Conservation (phyloP, 129 eudicot genomes). For the Cynara cardunculus region DNA sequence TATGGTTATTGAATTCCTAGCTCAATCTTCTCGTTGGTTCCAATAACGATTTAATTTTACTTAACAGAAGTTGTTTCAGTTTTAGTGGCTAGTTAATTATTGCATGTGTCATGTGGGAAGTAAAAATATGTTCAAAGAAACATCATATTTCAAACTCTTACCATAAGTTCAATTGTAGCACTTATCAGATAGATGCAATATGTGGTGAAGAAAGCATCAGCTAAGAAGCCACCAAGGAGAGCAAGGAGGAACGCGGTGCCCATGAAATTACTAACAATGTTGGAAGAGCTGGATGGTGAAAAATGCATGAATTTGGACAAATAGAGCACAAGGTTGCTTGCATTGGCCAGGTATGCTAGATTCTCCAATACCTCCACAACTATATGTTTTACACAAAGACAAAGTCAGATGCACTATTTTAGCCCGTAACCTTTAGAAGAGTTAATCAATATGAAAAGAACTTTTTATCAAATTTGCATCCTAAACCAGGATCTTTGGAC, state of each 20-base stretch:
- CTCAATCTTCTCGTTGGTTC: neutral
- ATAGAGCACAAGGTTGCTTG: slow-evolving; percentile 88
- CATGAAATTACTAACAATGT: slow-evolving; percentile 82
- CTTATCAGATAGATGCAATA: slow-evolving; percentile 68
- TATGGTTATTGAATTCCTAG: slow-evolving; percentile 5
- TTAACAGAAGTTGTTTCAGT: neutral
- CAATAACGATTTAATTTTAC: neutral
- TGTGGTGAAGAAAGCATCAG: slow-evolving; percentile 80
- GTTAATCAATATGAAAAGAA: neutral
- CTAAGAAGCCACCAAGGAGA: slow-evolving; percentile 86
- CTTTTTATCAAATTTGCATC: neutral
- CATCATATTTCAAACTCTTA: slow-evolving; percentile 25
- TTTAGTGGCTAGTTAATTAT: neutral
- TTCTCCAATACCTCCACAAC: slow-evolving; percentile 94
- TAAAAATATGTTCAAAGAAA: neutral
- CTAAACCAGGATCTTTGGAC: neutral
- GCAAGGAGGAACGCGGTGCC: slow-evolving; percentile 94
- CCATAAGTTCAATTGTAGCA: slow-evolving; percentile 67
- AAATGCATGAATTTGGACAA: slow-evolving; percentile 76
- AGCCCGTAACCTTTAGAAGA: neutral
- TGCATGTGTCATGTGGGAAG: neutral
- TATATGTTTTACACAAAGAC: slow-evolving; percentile 19
- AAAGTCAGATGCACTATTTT: neutral
- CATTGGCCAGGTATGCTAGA: slow-evolving; percentile 87
- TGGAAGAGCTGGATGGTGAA: slow-evolving; percentile 78